A percentile compares a stretch with the other conserved stretches of the same genome.
Conservation (phyloP, 495 filamentous ascomycete genomes). For the Aspergillus leporis region DNA sequence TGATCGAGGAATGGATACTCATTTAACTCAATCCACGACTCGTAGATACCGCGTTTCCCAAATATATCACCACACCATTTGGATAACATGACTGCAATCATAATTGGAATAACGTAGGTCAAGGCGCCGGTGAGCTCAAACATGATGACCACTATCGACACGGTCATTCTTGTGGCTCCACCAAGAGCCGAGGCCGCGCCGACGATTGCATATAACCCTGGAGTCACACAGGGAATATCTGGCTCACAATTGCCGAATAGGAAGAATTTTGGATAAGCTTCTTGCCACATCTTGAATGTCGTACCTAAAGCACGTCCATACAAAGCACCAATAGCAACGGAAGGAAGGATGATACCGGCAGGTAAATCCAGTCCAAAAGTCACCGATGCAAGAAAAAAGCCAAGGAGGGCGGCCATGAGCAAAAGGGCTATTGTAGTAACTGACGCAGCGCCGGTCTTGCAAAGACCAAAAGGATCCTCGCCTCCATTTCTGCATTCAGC, state of each 20-base stretch:
- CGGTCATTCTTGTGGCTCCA: constrained; percentile 97
- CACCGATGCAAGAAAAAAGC: constrained; percentile 80
- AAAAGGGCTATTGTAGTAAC: constrained; percentile 77
- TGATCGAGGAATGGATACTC: constrained; percentile 97
- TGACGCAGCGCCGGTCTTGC: constrained; percentile 70
- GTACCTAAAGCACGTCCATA: constrained; percentile 91
- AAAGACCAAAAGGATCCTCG: constrained; percentile 86
- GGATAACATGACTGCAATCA: constrained; percentile 98
- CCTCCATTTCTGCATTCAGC: constrained; percentile 77
- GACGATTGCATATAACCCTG: constrained; percentile 94
- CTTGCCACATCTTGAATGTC: constrained; percentile 85
- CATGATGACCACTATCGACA: constrained; percentile 98
- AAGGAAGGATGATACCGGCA: constrained; percentile 93
- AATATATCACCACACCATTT: constrained; percentile 99
- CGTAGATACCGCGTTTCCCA: constrained; percentile 92
- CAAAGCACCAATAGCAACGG: constrained; percentile 94
- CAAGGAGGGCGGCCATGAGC: constrained; percentile 74
- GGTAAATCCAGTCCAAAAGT: constrained; percentile 98
- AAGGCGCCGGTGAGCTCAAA: constrained; percentile 96
- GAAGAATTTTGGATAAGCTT: constrained; percentile 71
- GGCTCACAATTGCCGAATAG: constrained; percentile 80
- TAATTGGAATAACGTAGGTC: constrained; percentile 96
- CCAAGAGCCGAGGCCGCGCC: constrained; percentile 93
- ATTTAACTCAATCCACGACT: constrained; percentile 95
- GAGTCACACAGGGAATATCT: constrained; percentile 88